Evolutionary conservation across 257 asterid species (phyloP), one percentile per base, ranked within the genome.

Genomic region (Cruciata laevipes): DNA sequence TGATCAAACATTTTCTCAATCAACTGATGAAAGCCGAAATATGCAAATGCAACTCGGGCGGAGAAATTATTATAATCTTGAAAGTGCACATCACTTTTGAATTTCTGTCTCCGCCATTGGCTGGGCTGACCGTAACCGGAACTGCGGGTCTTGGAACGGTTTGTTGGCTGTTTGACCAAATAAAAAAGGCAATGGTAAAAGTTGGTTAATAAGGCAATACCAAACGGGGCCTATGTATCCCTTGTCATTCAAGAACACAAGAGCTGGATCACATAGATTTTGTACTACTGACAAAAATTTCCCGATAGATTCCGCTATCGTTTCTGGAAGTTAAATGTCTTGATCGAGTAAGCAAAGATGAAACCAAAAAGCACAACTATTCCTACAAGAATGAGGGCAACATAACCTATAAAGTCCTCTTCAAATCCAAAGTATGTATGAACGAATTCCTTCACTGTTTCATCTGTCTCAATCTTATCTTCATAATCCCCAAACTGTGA

Each of bases 341-440:
- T 82, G 74, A 79, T 82, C 38, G 82, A 70, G 18, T 40, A 77
- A 27, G 84, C 87, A 62, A 82, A 82, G 14, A 68, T 66, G 74
- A 77, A 56, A 18, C 72, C 78, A 62, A 82, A 82, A 31, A 77
- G 69, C 27, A 68, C 49, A 63, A 52, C 42, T 37, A 79, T 61
- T 35, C 81, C 84, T 0, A 69, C 63, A 61, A 51, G 55, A 5
- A 82, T 70, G 35, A 74, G 49, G 2, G 78, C 83, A 30, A 75
- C 80, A 53, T 64, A 62, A 35, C 77, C 84, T 16, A 82, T 55
- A 66, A 77, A 79, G 2, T 79, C 83, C 5, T 63, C 72, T 42
- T 52, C 21, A n/a, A 51, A 82, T 56, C 82, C 83, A 2, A 77
- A 79, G 72, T 77, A 82, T 3, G 69, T 21, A 4, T 20, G 13